Evolutionary conservation across 352 stramenopile species (phyloP), one percentile per base, ranked within the genome.

Genomic region (Pythium utonaiense): DNA sequence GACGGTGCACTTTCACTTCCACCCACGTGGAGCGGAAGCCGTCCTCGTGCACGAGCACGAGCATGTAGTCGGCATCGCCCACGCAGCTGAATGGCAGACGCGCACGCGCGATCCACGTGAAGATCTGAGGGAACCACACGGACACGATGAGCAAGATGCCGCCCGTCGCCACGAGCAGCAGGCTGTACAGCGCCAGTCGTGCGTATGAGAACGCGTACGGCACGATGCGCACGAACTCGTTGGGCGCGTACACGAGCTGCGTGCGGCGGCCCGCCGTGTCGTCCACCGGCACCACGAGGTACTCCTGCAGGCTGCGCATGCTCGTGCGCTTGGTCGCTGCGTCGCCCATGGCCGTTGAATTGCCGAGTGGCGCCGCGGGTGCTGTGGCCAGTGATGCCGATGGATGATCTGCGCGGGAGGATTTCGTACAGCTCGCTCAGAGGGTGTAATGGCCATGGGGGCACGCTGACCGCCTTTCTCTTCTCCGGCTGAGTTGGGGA

Each of bases 61-160:
- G 59, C 56, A 89, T 59, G 38, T 62, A 78, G 53, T 89, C 63
- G 13, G 77, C 80, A 0, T 88, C 64, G 25, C 56, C 62, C 12
- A 74, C 40, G 0, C 52, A 55, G 28, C 56, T 65, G 25, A 56
- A 57, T 17, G 70, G 60, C 25, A 84, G 41, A 1, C 14, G 54
- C 4, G n/a, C 25, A 31, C 77, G 73, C 41, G 73, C 77, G 5
- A 89, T 45, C 17, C 51, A 56, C n/a, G 80, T 89, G 66, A 83
- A 89, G 6, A 89, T 12, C 53, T 82, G 77, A 19, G 80, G 77
- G 64, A 75, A 89, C 80, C 80, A 87, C 21, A 83, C 71, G 6
- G 67, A 72, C 0, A 74, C 45, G 41, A 89, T 68, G 41, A 62
- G 16, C 41, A 87, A 44, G 0, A 74, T 30, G 1, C 57, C 53